Evolutionary conservation across 108 stramenopile genomes (phyloP).

Genomic region (Pseudonitzschia multiseries): DNA sequence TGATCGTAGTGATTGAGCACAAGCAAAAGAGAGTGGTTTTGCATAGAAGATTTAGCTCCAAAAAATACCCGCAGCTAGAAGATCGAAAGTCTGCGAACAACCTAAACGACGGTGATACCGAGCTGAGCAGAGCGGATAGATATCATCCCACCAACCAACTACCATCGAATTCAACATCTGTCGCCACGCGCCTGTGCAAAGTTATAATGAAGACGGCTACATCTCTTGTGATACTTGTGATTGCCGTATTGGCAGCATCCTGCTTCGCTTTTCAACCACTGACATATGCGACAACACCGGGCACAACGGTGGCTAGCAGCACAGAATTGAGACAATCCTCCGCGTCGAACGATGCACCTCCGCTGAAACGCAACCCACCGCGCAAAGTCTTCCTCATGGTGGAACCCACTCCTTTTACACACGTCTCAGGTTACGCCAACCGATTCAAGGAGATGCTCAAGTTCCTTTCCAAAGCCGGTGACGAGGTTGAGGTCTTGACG

Average conservation of each 20-base stretch:
- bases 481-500: constrained; percentile 88
- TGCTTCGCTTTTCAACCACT: neutral
- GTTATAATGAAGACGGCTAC: neutral
- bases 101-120: no score
- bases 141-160: no score
- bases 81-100: no score
- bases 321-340: neutral
- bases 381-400: constrained; percentile 75
- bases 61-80: no score
- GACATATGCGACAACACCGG: neutral
- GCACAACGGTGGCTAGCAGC: neutral
- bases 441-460: constrained; percentile 97
- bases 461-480: constrained; percentile 83
- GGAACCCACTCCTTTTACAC: constrained; percentile 94
- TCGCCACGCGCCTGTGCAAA: neutral
- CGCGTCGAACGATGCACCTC: constrained; percentile 46
- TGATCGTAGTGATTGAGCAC: no score
- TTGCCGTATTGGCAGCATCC: neutral
- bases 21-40: no score
- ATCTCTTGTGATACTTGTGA: neutral
- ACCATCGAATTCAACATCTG: no score
- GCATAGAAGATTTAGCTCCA: no score
- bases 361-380: constrained; percentile 59
- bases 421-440: constrained; percentile 97
- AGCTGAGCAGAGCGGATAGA: no score